These are phyloP conservation scores for Trichoderma harzianum DNA, from an alignment of 2,329 filamentous ascomycete genomes.

Conservation along the genomic window DNA sequence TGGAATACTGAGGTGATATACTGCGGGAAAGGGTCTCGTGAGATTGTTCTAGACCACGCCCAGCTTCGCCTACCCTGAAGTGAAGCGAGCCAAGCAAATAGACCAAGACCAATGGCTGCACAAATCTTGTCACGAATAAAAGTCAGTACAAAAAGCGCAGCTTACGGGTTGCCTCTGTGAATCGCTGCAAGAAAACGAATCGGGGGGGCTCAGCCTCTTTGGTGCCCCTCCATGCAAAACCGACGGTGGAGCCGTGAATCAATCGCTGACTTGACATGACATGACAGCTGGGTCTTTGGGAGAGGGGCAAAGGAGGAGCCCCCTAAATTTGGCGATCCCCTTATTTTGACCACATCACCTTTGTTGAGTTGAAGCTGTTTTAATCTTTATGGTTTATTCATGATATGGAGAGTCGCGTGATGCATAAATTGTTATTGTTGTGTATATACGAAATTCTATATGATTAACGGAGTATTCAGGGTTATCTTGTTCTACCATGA, in stretches of 20 bases:
- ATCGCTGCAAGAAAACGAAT: slow-evolving; percentile 1
- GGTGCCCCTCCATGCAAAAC: neutral
- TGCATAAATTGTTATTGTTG: neutral
- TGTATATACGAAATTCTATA: neutral
- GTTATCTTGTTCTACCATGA: no score
- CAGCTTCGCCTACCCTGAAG: neutral
- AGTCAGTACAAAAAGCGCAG: neutral
- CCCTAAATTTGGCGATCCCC: neutral
- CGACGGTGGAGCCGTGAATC: neutral
- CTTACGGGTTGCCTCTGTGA: neutral
- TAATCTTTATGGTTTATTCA: neutral
- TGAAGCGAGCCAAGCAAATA: neutral
- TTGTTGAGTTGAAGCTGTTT: neutral
- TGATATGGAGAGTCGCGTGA: neutral
- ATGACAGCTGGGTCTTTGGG: neutral
- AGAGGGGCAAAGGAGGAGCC: neutral
- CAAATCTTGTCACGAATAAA: neutral
- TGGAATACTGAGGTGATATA: neutral
- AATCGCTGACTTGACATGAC: neutral
- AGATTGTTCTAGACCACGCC: neutral
- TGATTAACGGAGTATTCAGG: neutral
- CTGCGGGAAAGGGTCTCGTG: neutral
- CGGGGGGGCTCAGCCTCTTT: neutral
- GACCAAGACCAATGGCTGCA: neutral
- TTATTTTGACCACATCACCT: neutral